Evolutionary conservation across 768 basidiomycete species (phyloP), one percentile per base, ranked within the genome.

Genomic region (Termitomyces eurrhizus): DNA sequence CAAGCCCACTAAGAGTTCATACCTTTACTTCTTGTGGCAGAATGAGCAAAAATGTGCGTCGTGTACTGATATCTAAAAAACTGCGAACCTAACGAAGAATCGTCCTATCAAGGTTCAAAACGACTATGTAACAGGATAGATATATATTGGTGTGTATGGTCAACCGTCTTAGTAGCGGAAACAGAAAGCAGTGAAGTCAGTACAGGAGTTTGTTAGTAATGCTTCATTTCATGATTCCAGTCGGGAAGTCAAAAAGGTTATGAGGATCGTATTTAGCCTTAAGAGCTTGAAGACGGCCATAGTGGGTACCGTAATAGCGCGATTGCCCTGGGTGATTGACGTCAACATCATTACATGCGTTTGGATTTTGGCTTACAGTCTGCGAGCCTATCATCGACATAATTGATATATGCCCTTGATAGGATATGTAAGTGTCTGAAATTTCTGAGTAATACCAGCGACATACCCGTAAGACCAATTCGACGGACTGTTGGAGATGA

Each of bases 221-320:
- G 2, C 1, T 8, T 37, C 16, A 54, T 5, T n/a, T 41, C 12
- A n/a, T 65, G 11, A 77, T 70, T 21, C 67, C 69, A 26, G 68
- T 69, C 0, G 77, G 77, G 69, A 80, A 80, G n/a, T 69, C 64
- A 51, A 80, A 80, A 1, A 75, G 64, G 36, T 74, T 67, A 4
- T 66, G 58, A 1, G 79, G 78, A 61, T 79, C 78, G 36, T 74
- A 67, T 24, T 49, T 58, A 14, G 63, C 54, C 58, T 79, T 79
- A 32, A 78, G 56, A 13, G 64, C 62, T 41, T 66, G 62, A 45
- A 79, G 65, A 5, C 71, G 71, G 12, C 52, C 44, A 57, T 74
- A 75, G 44, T 78, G 68, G 4, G 56, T 46, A 2, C 70, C 71
- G 58, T 74, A 77, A 57, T 75, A 77, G n/a, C 66, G 66, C 5